Percentiles rank a stretch among this genome's conserved stretches.
These are phyloP conservation scores for Parastagonospora nodorum DNA, from an alignment of 2,329 filamentous ascomycete species.

Conservation along the genomic window DNA sequence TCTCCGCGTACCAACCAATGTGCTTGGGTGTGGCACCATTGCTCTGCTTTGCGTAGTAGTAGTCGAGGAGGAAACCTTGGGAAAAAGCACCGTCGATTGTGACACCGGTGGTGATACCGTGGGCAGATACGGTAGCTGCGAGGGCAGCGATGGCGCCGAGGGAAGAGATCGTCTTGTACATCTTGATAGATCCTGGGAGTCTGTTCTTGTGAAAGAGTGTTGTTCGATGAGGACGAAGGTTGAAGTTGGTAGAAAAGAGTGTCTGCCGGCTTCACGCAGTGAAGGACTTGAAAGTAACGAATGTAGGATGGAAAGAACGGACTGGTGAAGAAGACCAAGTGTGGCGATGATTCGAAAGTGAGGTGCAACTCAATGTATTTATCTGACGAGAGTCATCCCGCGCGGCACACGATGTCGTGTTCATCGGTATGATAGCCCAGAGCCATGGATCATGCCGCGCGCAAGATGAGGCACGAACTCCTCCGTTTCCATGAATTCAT, in stretches of 20 bases:
- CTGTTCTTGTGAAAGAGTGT: slow-evolving; percentile 12
- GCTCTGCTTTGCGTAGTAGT: slow-evolving; percentile 44
- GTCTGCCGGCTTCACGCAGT: slow-evolving; percentile 42
- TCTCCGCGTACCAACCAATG: slow-evolving; percentile 52
- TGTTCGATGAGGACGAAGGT: slow-evolving; percentile 29
- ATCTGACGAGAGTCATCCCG: slow-evolving; percentile 11
- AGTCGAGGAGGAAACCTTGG: slow-evolving; percentile 50
- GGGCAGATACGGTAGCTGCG: slow-evolving; percentile 51
- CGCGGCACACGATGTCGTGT: slow-evolving; percentile 1
- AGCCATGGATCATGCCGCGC: slow-evolving; percentile 18
- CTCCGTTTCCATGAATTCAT: slow-evolving; percentile 6
- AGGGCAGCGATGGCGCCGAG: slow-evolving; percentile 37
- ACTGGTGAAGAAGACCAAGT: slow-evolving; percentile 31
- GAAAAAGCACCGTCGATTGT: slow-evolving; percentile 55
- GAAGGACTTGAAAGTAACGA: slow-evolving; percentile 39
- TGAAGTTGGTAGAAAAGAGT: slow-evolving; percentile 30
- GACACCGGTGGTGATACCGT: slow-evolving; percentile 53
- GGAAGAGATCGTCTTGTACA: slow-evolving; percentile 36
- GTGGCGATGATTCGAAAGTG: slow-evolving; percentile 25
- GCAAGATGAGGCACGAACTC: slow-evolving; percentile 15
- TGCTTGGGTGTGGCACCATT: slow-evolving; percentile 34
- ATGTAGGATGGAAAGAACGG: slow-evolving; percentile 31
- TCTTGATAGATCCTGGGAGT: slow-evolving; percentile 18
- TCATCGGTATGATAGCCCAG: slow-evolving; percentile 11
- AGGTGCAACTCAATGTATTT: slow-evolving; percentile 24